Evolutionary conservation across 2,329 filamentous ascomycete genomes (phyloP), one percentile per base, ranked within the genome.

Genomic region (Atkinsonella texensis): DNA sequence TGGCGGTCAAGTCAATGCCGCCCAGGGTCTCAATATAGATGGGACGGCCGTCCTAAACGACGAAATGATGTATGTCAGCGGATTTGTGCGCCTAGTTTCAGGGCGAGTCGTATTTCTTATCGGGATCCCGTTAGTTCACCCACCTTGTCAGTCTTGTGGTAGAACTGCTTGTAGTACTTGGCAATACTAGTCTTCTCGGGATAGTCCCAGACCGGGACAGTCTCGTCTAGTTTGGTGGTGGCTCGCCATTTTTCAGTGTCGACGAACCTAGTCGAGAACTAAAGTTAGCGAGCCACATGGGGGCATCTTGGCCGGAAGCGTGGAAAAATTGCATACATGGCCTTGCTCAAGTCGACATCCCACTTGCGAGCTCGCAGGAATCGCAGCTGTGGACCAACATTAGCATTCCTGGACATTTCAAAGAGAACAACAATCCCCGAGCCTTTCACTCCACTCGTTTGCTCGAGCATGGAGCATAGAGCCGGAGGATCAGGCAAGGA

Each of bases 1-100:
- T 89, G 66, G 84, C 84, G 51, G 72, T 82, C 59, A 98, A 76
- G 72, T 98, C 87, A 69, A 97, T 93, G 61, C 89, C 89, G 68
- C 93, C 93, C 52, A 96, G 79, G 67, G 93, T 85, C 73, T 98
- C 93, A 64, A 97, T 95, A 76, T 98, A 98, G 58, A 97, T 82
- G 49, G 93, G 93, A 60, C 93, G 87, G 60, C 93, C 93, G 73
- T 97, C 93, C 89, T 95, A 58, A 35, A 33, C 12, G 43, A 18
- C 17, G 32, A 38, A 15, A 1, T 11, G 3, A 18, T 12, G 4
- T 10, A n/a, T 20, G 15, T 50, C 18, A 28, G 31, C 32, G 28
- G 10, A 18, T 38, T 13, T 18, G 9, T 38, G 18, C 12, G 28
- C n/a, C 11, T 11, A 18, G 9, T 38, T 33, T 20, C n/a, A 28